Evolutionary conservation across 371 early-diverging fungal genomes (phyloP).

Genomic region (Gilbertella persicaria): DNA sequence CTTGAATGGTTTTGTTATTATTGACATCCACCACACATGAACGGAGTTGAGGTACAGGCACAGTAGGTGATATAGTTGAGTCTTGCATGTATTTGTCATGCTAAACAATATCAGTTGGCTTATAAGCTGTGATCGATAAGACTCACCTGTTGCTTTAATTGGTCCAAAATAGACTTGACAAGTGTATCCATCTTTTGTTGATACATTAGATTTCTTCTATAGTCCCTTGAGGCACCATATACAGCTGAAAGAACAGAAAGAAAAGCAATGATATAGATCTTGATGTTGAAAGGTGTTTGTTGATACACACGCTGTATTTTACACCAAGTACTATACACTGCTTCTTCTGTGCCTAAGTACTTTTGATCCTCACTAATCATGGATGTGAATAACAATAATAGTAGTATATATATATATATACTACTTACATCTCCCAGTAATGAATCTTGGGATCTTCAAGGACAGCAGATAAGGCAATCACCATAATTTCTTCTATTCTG

Average conservation of each 20-base stretch:
- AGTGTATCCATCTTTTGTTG: conserved; percentile 13
- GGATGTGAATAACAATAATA: not conserved
- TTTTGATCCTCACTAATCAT: conserved; percentile 1
- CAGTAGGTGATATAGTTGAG: not conserved
- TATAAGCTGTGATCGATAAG: not conserved
- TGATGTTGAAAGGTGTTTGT: conserved; percentile 1
- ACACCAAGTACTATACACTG: not conserved
- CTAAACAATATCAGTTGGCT: conserved; percentile 2
- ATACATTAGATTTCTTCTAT: conserved; percentile 3
- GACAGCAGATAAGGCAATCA: conserved; percentile 10
- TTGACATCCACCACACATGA: conserved; percentile 11
- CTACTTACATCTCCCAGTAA: conserved; percentile 20
- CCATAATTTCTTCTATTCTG: conserved; percentile 16
- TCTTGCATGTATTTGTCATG: conserved; percentile 16
- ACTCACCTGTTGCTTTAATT: conserved; percentile 14
- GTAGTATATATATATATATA: not conserved
- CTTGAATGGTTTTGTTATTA: conserved; percentile 9
- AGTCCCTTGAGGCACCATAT: conserved; percentile 8
- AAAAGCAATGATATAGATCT: conserved; percentile 4
- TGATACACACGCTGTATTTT: conserved; percentile 6
- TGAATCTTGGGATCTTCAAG: conserved; percentile 17
- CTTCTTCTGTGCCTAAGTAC: conserved; percentile 8
- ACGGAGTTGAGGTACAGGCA: conserved; percentile 12
- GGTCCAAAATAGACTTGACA: not conserved
- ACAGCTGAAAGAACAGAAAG: conserved; percentile 5